Evolutionary conservation across 163 green algal species (phyloP).

Genomic region (Scenedesmus sp.): DNA sequence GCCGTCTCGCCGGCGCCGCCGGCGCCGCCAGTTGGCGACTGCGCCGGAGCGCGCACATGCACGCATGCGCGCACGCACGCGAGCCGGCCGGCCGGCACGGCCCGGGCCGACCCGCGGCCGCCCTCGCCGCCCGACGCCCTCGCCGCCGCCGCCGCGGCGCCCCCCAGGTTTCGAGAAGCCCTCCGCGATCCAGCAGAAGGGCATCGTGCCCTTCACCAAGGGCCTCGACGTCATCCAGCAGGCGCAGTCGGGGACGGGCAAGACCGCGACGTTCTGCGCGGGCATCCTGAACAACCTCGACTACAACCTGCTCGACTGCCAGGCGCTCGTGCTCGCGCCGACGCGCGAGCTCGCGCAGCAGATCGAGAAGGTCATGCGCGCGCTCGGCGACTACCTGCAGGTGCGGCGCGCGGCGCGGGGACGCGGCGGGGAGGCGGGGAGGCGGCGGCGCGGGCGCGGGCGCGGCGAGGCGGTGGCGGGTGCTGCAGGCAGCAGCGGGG

Average conservation of each 20-base stretch:
- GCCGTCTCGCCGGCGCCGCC: too few relatives aligned
- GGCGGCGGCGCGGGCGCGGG: too few relatives aligned
- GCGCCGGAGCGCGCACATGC: too few relatives aligned
- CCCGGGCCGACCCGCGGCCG: too few relatives aligned
- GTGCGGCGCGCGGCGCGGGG: too few relatives aligned
- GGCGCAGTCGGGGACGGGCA: constrained; percentile 99
- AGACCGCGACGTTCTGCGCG: constrained; percentile 99
- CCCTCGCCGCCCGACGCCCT: too few relatives aligned
- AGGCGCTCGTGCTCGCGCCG: constrained; percentile 95
- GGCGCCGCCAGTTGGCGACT: too few relatives aligned
- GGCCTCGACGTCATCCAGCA: constrained; percentile 99
- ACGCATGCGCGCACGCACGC: too few relatives aligned
- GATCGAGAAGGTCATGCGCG: constrained; percentile 99
- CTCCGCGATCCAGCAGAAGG: constrained; percentile 99
- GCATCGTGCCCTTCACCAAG: constrained; percentile 99
- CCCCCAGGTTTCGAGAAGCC: constrained; percentile 98
- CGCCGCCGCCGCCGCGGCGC: background rate
- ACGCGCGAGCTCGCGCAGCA: constrained; percentile 99
- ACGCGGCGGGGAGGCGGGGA: too few relatives aligned
- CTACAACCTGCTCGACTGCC: constrained; percentile 92
- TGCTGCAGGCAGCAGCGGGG: too few relatives aligned
- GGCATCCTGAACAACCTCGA: constrained; percentile 99
- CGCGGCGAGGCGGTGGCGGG: too few relatives aligned
- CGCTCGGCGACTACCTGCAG: constrained; percentile 95
- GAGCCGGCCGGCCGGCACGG: too few relatives aligned